Evolutionary conservation across 2,329 filamentous ascomycete genomes (phyloP), one percentile per base, ranked within the genome.

Genomic region (Calonectria pseudoreteaudii): DNA sequence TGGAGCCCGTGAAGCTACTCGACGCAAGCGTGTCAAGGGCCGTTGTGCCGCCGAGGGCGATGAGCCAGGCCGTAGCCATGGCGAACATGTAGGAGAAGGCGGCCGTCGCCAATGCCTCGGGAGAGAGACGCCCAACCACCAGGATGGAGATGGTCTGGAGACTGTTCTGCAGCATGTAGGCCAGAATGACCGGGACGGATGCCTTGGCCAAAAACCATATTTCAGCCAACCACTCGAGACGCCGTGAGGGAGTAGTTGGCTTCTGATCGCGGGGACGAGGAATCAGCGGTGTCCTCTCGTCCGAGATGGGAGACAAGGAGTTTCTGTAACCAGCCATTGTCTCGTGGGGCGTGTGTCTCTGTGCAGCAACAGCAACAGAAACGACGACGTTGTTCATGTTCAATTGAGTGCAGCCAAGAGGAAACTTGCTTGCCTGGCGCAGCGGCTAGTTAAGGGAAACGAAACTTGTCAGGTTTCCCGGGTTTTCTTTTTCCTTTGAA

Each of bases 71-170:
- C 0, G 94, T 95, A 28, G 94, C 92, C 94, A 96, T 95, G 69
- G 95, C 95, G 79, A 98, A 98, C 95, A 98, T 98, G 86, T 97
- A 96, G 2, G 94, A 94, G 80, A 98, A 98, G 0, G 95, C 95
- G 1, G 94, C 93, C 0, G 93, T 94, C 0, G 95, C 94, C 9
- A 98, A 86, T 2, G 95, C 92, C 83, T 97, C 93, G 1, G 95
- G 93, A 0, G 94, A 96, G 0, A 95, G 86, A 3, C 94, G 92
- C 13, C 95, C 95, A 4, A 95, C 94, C 47, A 98, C 92, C 58
- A 98, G 86, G 6, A 98, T 94, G 0, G 94, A 97, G 1, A 94
- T 82, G 0, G 95, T 97, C 82, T 98, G 95, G 0, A 98, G 86
- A 7, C 93, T 95, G 83, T 96, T 97, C 75, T 98, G 95, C 7